Conservation (phyloP, 306 rosid species). For the Hippophae tibetana region DNA sequence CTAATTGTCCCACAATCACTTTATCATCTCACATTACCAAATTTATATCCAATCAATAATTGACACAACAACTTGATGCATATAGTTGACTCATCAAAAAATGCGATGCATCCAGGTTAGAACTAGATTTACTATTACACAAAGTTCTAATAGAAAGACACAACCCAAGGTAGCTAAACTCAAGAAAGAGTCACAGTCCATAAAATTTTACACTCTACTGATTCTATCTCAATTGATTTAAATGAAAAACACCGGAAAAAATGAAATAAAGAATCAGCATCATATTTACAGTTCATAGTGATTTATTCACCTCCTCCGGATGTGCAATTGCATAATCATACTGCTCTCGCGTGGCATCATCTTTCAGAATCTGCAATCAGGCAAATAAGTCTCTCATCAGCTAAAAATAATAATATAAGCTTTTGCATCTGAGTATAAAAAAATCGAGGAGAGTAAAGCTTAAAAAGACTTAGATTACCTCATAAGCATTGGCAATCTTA, state of each 20-base stretch:
- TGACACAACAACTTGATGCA: too few species aligned
- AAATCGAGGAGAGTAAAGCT: background rate
- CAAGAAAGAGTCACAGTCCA: too few species aligned
- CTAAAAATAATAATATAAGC: background rate
- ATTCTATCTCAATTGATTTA: background rate
- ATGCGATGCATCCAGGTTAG: too few species aligned
- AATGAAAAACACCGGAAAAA: background rate
- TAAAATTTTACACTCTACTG: too few species aligned
- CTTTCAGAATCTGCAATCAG: slow-evolving; percentile 66
- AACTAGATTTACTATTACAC: too few species aligned
- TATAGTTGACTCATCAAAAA: too few species aligned
- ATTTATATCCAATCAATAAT: too few species aligned
- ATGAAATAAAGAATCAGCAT: background rate
- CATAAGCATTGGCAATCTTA: slow-evolving; percentile 89
- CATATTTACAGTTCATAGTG: too few species aligned
- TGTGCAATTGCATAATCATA: slow-evolving; percentile 95
- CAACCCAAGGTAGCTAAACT: too few species aligned
- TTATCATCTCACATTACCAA: too few species aligned
- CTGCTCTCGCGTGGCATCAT: slow-evolving; percentile 75
- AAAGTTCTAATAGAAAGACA: too few species aligned
- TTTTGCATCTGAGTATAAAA: background rate
- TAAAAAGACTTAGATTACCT: slow-evolving; percentile 38
- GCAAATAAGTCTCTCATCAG: background rate
- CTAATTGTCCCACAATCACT: too few species aligned
- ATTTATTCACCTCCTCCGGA: slow-evolving; percentile 75